Conservation (phyloP, 495 filamentous ascomycete genomes). For the Hypoxylon fragiforme region DNA sequence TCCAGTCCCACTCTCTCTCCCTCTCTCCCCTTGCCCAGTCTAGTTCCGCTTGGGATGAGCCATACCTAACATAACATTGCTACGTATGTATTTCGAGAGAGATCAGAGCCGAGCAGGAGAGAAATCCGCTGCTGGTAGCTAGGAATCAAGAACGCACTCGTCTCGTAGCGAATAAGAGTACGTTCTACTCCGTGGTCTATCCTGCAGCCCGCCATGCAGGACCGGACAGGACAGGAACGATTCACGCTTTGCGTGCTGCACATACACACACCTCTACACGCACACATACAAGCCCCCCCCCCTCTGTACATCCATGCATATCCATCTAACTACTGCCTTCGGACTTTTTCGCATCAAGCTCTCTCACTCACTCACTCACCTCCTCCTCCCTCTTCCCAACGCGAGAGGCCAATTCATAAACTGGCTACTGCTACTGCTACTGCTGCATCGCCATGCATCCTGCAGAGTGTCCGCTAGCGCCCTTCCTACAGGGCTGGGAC, state of each 20-base stretch:
- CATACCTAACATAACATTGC: conserved; percentile 10
- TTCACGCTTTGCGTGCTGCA: conserved; percentile 34
- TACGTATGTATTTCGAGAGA: conserved; percentile 20
- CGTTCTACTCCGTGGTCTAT: too few species aligned
- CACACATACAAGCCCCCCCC: not conserved
- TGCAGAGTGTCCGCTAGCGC: conserved; percentile 27
- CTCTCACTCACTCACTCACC: not conserved
- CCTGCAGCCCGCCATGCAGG: conserved; percentile 33
- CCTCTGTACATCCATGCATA: conserved; percentile 21
- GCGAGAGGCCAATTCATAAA: conserved; percentile 27
- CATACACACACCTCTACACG: not conserved
- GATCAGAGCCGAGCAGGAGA: conserved; percentile 5
- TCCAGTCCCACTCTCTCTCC: conserved; percentile 16
- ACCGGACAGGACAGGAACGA: conserved; percentile 37
- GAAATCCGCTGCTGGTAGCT: conserved; percentile 27
- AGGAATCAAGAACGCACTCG: conserved; percentile 26
- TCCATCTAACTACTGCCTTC: conserved; percentile 11
- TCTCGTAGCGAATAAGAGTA: conserved; percentile 26
- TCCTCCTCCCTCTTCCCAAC: conserved; percentile 30
- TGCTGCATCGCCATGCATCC: conserved; percentile 28
- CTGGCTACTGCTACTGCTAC: conserved; percentile 16
- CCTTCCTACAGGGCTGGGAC: conserved; percentile 32
- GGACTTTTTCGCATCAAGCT: conserved; percentile 1
- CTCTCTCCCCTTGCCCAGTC: too few species aligned
- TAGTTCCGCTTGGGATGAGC: conserved; percentile 15